Conservation (phyloP, 768 basidiomycete genomes). For the Nidularia sp. region DNA sequence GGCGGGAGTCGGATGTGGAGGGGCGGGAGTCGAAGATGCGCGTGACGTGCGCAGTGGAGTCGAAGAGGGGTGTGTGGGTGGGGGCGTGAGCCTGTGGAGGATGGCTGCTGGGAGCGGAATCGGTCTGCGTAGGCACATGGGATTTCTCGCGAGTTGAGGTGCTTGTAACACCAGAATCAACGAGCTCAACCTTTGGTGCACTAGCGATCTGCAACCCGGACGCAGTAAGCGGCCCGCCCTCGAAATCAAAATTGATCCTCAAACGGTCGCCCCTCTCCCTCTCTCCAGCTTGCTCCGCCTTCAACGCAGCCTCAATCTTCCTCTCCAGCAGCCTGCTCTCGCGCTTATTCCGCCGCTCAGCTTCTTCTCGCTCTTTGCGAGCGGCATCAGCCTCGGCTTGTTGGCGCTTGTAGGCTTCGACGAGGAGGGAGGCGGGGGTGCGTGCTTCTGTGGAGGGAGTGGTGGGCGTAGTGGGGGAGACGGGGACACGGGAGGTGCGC, state of each 20-base stretch:
- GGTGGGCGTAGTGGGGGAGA: neutral
- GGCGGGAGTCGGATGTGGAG: neutral
- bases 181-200: no score
- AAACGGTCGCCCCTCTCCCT: slow-evolving; percentile 1
- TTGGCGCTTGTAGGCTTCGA: slow-evolving; percentile 44
- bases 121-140: neutral
- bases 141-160: no score
- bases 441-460: slow-evolving; percentile 10
- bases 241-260: neutral
- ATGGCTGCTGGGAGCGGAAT: neutral
- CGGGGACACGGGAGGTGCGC: neutral
- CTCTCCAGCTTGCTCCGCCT: neutral
- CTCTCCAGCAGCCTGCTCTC: slow-evolving; percentile 1
- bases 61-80: neutral
- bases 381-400: slow-evolving; percentile 13
- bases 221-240: neutral
- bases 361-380: slow-evolving; percentile 9
- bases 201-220: no score
- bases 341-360: neutral
- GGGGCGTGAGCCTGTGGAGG: neutral
- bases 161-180: no score
- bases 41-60: neutral
- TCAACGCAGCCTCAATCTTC: neutral
- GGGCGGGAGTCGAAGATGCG: neutral
- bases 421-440: slow-evolving; percentile 44